phyloP scores from a whole-genome alignment of 192 early-diverging fungal species.

The Pecoramyces ruminantium region DNA sequence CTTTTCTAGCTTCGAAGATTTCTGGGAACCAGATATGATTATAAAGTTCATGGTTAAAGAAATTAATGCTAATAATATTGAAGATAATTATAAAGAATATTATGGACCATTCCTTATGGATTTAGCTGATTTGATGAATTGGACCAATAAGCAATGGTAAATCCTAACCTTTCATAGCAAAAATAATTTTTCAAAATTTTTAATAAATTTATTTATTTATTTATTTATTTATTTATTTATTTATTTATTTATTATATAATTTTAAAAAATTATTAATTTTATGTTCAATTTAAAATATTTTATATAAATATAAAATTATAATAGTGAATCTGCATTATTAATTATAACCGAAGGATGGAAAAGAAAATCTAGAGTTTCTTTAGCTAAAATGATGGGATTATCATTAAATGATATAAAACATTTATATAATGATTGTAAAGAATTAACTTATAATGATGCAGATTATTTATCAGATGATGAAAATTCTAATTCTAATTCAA shows the following conservation, averaged over 20 bases:
- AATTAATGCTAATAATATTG: background rate
- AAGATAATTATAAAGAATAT: background rate
- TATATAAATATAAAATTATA: no score
- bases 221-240: no score
- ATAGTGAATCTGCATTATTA: background rate
- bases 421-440: background rate
- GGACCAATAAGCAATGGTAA: background rate
- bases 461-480: background rate
- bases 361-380: background rate
- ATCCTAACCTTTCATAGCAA: no score
- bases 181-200: no score
- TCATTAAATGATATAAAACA: background rate
- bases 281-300: no score
- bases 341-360: background rate
- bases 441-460: background rate
- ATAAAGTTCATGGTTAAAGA: background rate
- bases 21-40: background rate
- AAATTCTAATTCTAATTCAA: background rate
- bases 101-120: background rate
- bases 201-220: no score
- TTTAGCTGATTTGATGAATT: background rate
- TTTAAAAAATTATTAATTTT: no score
- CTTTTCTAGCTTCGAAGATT: background rate
- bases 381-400: background rate
- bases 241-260: no score